phyloP scores from a whole-genome alignment of 345 rosid genomes.

The Zanthoxylum bungeanum region DNA sequence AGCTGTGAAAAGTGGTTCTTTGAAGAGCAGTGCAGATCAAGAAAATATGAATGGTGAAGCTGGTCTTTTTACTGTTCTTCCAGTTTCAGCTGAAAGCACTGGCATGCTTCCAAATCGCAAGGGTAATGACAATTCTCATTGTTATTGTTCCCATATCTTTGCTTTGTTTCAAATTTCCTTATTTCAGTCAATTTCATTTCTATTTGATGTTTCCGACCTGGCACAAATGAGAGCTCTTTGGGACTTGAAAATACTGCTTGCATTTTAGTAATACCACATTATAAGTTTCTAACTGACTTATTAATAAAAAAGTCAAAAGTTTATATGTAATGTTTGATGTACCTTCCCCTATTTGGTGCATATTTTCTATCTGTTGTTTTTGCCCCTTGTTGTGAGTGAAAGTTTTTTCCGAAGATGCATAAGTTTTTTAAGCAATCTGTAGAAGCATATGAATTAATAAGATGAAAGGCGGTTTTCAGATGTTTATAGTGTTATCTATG shows the following conservation, averaged over 20 bases:
- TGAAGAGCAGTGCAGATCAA: conserved; percentile 23
- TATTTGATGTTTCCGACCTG: background rate
- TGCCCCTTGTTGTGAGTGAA: background rate
- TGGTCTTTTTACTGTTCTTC: conserved; percentile 49
- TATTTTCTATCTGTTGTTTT: background rate
- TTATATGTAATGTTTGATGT: background rate
- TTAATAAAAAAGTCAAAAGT: background rate
- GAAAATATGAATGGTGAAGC: conserved; percentile 29
- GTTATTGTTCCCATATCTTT: background rate
- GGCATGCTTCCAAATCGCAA: conserved; percentile 61
- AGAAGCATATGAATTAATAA: background rate
- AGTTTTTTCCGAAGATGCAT: background rate
- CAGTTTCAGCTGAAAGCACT: conserved; percentile 82
- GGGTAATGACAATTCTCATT: conserved; percentile 33
- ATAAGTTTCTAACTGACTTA: background rate
- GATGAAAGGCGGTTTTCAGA: background rate
- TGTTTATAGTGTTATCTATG: background rate
- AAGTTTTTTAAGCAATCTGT: background rate
- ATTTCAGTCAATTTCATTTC: background rate
- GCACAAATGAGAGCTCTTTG: background rate
- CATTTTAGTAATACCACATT: background rate
- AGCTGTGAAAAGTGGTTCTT: conserved; percentile 24
- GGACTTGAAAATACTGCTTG: background rate
- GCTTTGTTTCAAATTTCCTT: background rate
- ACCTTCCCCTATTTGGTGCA: background rate